Evolutionary conservation across 306 rosid species (phyloP).

Genomic region (Phaseolus lunatus): DNA sequence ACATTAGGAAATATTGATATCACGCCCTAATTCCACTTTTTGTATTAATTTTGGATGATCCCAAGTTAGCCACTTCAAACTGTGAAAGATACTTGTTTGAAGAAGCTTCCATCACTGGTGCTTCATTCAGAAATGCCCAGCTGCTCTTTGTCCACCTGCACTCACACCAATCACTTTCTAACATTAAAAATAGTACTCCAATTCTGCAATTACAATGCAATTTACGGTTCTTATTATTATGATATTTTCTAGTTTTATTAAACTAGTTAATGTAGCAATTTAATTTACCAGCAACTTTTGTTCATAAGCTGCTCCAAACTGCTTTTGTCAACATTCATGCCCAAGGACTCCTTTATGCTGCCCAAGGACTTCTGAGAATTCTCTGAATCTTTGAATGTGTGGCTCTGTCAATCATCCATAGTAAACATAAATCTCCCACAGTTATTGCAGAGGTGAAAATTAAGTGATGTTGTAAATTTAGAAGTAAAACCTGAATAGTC

Average conservation of each 20-base stretch:
- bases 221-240: too few species aligned
- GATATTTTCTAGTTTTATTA: too few species aligned
- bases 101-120: constrained; percentile 62
- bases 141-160: constrained; percentile 88
- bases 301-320: constrained; percentile 54
- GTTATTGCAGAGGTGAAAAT: not conserved
- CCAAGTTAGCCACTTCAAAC: constrained; percentile 60
- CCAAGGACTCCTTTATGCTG: constrained; percentile 44
- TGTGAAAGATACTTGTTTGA: constrained; percentile 64
- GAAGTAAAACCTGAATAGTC: constrained; percentile 48
- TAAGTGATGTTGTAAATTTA: not conserved
- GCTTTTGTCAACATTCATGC: constrained; percentile 36
- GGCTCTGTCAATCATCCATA: constrained; percentile 18
- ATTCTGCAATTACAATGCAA: too few species aligned
- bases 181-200: too few species aligned
- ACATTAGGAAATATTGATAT: not conserved
- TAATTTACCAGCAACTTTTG: constrained; percentile 66
- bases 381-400: not conserved
- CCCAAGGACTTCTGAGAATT: constrained; percentile 47
- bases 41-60: constrained; percentile 42
- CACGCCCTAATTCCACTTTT: constrained; percentile 50
- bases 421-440: not conserved
- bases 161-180: not conserved
- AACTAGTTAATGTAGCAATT: too few species aligned
- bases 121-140: constrained; percentile 93